These are phyloP conservation scores for Lipomyces sp. DNA, from an alignment of 805 yeast species.

Conservation along the genomic window DNA sequence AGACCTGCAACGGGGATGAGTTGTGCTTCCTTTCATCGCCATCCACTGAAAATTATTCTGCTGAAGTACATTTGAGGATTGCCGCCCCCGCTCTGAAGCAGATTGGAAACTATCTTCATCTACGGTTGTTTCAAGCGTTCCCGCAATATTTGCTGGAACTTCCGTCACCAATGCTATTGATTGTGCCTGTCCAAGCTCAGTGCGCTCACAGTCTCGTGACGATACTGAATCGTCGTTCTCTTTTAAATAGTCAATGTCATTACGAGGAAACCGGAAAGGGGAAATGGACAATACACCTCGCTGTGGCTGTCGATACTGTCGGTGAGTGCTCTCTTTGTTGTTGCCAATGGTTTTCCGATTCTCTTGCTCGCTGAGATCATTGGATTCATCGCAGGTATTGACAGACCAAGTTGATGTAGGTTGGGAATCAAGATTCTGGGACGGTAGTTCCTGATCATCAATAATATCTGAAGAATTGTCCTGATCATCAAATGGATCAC, in stretches of 20 bases:
- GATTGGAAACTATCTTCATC: neutral
- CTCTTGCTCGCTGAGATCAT: neutral
- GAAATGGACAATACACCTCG: neutral
- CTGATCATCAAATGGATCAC: neutral
- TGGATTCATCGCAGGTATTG: neutral
- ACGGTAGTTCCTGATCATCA: neutral
- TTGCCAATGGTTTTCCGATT: neutral
- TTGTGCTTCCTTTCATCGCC: neutral
- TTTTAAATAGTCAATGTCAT: neutral
- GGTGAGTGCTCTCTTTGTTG: neutral
- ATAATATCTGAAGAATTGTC: neutral
- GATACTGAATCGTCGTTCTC: neutral
- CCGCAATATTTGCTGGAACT: constrained; percentile 1
- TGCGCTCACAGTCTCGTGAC: neutral
- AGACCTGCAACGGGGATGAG: neutral
- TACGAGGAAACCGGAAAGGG: neutral
- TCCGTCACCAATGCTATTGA: neutral
- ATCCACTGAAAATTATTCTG: neutral
- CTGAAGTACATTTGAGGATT: neutral
- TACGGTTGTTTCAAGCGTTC: neutral
- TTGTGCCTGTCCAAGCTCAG: neutral
- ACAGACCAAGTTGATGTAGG: neutral
- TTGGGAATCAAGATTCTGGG: neutral
- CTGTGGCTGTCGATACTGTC: neutral
- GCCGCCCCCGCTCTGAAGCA: neutral